These are phyloP conservation scores for Syzygium oleosum DNA, from an alignment of 345 rosid species.

Conservation along the genomic window DNA sequence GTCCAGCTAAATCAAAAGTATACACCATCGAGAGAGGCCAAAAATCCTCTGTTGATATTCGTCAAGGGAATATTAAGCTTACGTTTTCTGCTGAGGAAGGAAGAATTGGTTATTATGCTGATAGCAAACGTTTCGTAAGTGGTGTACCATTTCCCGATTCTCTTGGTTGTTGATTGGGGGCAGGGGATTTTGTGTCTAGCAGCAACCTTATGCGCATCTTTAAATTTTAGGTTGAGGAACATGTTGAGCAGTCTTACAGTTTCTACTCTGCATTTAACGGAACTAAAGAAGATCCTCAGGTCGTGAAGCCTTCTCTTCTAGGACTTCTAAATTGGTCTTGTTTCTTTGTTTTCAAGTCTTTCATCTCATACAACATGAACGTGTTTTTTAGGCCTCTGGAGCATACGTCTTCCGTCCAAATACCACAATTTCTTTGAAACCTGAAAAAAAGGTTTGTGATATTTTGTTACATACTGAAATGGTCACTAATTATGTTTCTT, in stretches of 20 bases:
- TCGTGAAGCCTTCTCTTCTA: conserved; percentile 11
- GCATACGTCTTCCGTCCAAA: conserved; percentile 97
- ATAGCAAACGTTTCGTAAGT: conserved; percentile 58
- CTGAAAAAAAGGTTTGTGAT: conserved; percentile 50
- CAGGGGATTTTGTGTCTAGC: not conserved
- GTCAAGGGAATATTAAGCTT: conserved; percentile 69
- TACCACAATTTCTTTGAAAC: conserved; percentile 50
- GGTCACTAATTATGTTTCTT: not conserved
- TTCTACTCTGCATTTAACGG: conserved; percentile 68
- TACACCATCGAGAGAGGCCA: conserved; percentile 28
- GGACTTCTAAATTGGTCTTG: not conserved
- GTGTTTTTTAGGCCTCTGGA: conserved; percentile 58
- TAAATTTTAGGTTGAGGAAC: conserved; percentile 49
- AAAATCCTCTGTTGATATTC: conserved; percentile 46
- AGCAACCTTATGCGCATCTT: conserved; percentile 1
- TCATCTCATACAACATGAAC: not conserved
- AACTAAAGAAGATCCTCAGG: conserved; percentile 70
- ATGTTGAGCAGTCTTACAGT: conserved; percentile 58
- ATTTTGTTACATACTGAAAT: not conserved
- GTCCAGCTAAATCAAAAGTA: conserved; percentile 41
- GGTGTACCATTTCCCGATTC: not conserved
- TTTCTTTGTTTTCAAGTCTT: not conserved
- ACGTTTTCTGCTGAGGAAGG: conserved; percentile 39
- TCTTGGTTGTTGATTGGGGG: not conserved
- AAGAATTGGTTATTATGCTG: conserved; percentile 34